A percentile compares a stretch with the other conserved stretches of the same genome.
phyloP scores from a whole-genome alignment of 495 filamentous ascomycete genomes.

The Chaetomidium leptoderma region DNA sequence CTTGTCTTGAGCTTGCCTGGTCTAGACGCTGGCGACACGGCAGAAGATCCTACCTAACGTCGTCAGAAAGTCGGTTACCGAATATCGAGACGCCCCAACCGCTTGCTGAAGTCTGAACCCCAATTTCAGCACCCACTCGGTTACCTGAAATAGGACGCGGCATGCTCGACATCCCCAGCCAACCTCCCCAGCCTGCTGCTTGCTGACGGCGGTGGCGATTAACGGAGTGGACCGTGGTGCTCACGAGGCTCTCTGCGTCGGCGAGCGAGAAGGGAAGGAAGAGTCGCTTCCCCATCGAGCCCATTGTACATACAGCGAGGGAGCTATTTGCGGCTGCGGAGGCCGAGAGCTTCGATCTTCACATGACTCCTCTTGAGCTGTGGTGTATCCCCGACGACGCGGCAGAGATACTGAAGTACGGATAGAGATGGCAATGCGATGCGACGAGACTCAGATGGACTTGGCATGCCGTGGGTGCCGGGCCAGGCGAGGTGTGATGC shows the following conservation, averaged over 20 bases:
- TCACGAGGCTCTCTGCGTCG: constrained; percentile 18
- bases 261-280: constrained; percentile 23
- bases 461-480: constrained; percentile 1
- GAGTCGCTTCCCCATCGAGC: too few relatives aligned
- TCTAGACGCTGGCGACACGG: constrained; percentile 12
- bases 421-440: neutral
- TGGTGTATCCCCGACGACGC: neutral
- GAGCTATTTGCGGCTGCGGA: constrained; percentile 10
- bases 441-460: constrained; percentile 1
- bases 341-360: constrained; percentile 3
- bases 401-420: neutral
- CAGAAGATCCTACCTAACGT: constrained; percentile 4
- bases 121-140: constrained; percentile 15
- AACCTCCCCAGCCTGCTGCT: too few relatives aligned
- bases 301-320: too few relatives aligned
- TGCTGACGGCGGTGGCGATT: constrained; percentile 19
- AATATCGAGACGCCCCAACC: too few relatives aligned
- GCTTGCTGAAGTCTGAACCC: too few relatives aligned
- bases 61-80: too few relatives aligned
- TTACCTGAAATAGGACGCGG: constrained; percentile 29
- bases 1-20: too few relatives aligned
- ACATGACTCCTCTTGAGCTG: constrained; percentile 10
- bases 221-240: constrained; percentile 8
- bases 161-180: constrained; percentile 7
- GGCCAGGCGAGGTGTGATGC: neutral